phyloP scores from a whole-genome alignment of 495 filamentous ascomycete genomes.

The Hypoxylon crocopeplum region DNA sequence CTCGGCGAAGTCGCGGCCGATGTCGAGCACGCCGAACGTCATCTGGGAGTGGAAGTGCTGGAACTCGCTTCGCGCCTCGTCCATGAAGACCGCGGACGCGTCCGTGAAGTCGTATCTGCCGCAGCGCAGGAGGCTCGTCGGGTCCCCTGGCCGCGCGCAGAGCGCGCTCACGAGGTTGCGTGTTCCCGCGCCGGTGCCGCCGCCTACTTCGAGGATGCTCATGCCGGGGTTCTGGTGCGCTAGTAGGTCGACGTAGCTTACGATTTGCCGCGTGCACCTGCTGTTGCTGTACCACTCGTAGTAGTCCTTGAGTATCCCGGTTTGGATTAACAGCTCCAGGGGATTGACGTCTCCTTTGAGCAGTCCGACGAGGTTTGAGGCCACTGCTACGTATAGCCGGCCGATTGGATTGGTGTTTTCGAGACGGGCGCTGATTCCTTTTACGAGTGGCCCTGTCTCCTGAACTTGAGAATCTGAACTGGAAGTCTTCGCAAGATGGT shows the following conservation, averaged over 20 bases:
- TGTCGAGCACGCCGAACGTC: conserved; percentile 39
- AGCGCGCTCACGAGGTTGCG: conserved; percentile 16
- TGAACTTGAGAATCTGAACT: not conserved
- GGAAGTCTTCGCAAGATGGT: not conserved
- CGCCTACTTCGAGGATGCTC: conserved; percentile 53
- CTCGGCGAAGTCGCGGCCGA: conserved; percentile 22
- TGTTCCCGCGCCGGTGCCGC: conserved; percentile 45
- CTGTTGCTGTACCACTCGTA: conserved; percentile 13
- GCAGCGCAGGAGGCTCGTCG: conserved; percentile 8
- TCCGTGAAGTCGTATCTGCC: conserved; percentile 56
- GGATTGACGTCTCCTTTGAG: conserved; percentile 27
- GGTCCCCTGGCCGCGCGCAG: not conserved
- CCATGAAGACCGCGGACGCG: conserved; percentile 56
- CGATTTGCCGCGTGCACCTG: conserved; percentile 6
- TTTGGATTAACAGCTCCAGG: conserved; percentile 38
- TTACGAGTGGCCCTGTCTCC: not conserved
- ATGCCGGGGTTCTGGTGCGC: conserved; percentile 47
- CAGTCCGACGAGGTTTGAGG: conserved; percentile 10
- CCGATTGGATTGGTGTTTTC: not conserved
- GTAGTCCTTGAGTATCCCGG: conserved; percentile 1
- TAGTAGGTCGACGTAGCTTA: conserved; percentile 28
- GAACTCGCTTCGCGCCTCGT: conserved; percentile 37
- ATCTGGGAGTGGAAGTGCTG: conserved; percentile 13
- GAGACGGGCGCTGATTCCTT: not conserved
- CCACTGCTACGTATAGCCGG: conserved; percentile 13